phyloP scores from a whole-genome alignment of 805 yeast species.

The Scheffersomyces amazonensis region DNA sequence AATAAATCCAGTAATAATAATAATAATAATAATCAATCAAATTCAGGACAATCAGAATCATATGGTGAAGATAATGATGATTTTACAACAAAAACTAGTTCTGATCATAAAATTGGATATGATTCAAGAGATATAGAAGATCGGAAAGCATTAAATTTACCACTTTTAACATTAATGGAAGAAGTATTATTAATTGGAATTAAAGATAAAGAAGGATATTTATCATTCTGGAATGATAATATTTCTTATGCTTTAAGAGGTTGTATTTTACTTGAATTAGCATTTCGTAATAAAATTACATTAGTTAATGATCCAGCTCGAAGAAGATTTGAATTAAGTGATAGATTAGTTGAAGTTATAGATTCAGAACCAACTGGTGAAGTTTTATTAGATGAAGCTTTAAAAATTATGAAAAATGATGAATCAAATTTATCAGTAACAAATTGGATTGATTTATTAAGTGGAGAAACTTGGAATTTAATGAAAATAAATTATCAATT shows the following conservation, averaged over 20 bases:
- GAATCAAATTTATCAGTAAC: slow-evolving; percentile 75
- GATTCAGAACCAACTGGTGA: slow-evolving; percentile 91
- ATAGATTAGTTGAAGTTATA: slow-evolving; percentile 81
- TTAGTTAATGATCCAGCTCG: slow-evolving; percentile 92
- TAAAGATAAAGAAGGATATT: slow-evolving; percentile 93
- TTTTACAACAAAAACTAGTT: slow-evolving; percentile 7
- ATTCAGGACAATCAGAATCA: slow-evolving; percentile 14
- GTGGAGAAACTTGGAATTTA: slow-evolving; percentile 97
- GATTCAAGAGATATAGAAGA: slow-evolving; percentile 69
- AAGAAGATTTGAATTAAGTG: slow-evolving; percentile 82
- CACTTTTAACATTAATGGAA: slow-evolving; percentile 90
- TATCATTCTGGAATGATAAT: slow-evolving; percentile 97
- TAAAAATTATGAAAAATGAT: slow-evolving; percentile 83
- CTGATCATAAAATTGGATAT: slow-evolving; percentile 68
- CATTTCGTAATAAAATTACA: slow-evolving; percentile 83
- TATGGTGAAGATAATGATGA: slow-evolving; percentile 23
- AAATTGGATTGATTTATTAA: slow-evolving; percentile 89
- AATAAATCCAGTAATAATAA: slow-evolving; percentile 22
- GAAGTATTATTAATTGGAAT: slow-evolving; percentile 91
- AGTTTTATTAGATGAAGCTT: slow-evolving; percentile 88
- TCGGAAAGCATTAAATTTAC: slow-evolving; percentile 43
- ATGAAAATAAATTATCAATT: slow-evolving; percentile 92
- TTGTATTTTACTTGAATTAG: slow-evolving; percentile 86
- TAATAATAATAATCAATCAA: slow-evolving; percentile 5
- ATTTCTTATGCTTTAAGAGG: slow-evolving; percentile 96